Percentiles rank a stretch among this genome's conserved stretches.
phyloP scores from a whole-genome alignment of 2,329 filamentous ascomycete genomes.

The Zalaria sp. region DNA sequence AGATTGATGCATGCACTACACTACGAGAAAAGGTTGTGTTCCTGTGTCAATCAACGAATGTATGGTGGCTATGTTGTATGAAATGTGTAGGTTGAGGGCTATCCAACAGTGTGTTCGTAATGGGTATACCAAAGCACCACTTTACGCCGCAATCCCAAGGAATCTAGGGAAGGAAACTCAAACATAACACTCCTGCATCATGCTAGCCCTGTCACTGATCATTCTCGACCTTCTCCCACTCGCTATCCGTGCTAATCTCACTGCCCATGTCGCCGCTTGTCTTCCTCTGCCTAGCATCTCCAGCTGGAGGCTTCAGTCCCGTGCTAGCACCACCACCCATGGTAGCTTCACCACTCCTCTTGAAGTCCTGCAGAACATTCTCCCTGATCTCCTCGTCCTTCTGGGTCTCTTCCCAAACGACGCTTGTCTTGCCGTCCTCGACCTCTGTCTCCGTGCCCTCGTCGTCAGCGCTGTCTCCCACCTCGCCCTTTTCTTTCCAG shows the following conservation, averaged over 20 bases:
- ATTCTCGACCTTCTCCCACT: slow-evolving; percentile 92
- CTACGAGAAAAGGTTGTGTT: too few relatives aligned
- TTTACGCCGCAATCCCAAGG: too few relatives aligned
- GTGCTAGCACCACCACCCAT: background rate
- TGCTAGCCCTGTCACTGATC: slow-evolving; percentile 19
- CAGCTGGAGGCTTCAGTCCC: slow-evolving; percentile 1
- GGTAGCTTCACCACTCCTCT: slow-evolving; percentile 1
- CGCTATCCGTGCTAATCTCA: slow-evolving; percentile 62
- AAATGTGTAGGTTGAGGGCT: too few relatives aligned
- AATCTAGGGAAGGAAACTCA: too few relatives aligned
- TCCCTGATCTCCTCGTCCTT: slow-evolving; percentile 7
- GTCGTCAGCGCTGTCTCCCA: slow-evolving; percentile 20
- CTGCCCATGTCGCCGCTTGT: slow-evolving; percentile 11
- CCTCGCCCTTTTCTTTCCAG: slow-evolving; percentile 16
- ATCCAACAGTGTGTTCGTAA: too few relatives aligned
- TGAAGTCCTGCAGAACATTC: slow-evolving; percentile 7
- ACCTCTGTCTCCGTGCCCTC: slow-evolving; percentile 35
- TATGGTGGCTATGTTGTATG: too few relatives aligned
- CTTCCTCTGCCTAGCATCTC: slow-evolving; percentile 9
- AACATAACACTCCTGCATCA: too few relatives aligned
- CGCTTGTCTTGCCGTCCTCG: slow-evolving; percentile 9
- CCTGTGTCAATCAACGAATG: too few relatives aligned
- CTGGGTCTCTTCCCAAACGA: background rate
- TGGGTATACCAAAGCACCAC: too few relatives aligned
- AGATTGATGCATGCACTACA: too few relatives aligned